Evolutionary conservation across 192 early-diverging fungal species (phyloP), one percentile per base, ranked within the genome.

Genomic region (Podila epigama): DNA sequence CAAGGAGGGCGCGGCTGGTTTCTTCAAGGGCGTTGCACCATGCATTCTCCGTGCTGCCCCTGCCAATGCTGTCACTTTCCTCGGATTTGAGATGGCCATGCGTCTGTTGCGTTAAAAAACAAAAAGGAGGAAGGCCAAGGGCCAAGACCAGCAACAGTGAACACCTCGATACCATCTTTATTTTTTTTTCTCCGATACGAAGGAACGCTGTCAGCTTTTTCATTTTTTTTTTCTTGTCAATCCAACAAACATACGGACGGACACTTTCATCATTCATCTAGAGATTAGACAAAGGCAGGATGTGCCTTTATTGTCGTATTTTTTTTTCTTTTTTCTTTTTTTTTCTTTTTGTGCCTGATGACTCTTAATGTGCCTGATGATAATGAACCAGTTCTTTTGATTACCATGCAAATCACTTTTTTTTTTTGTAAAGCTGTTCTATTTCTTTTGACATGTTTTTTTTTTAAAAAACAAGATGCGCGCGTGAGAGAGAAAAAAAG

Each of bases 1-100:
- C n/a, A 79, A 83, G 37, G 93, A 99, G 67, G 96, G 97, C 1
- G 35, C 91, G 27, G 83, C 83, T 41, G 97, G 97, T 5, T 91
- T 99, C 75, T 97, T 95, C 86, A 84, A 91, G 69, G 93, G 92
- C 22, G 86, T 95, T 75, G 86, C 87, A 2, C 86, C 94, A 20
- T 94, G 94, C 70, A 91, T 99, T 69, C 85, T 96, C 36, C 86
- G 97, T 70, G 96, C 97, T 31, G 97, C 93, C 16, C 97, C 97
- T 16, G 93, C 90, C 44, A 99, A 97, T 62, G 97, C 94, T 10
- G 91, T 88, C 20, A 97, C 96, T 12, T 99, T 99, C 87, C 84
- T 96, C 28, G 96, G 95, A 37, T 86, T 86, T 36, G 87, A 88
- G 70, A 63, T 83, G 41, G 84, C 87, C 44, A 88, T 86, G 83